Percentiles rank a stretch among this genome's conserved stretches.
Conservation (phyloP, 2,329 filamentous ascomycete species). For the Penicillium sp. region DNA sequence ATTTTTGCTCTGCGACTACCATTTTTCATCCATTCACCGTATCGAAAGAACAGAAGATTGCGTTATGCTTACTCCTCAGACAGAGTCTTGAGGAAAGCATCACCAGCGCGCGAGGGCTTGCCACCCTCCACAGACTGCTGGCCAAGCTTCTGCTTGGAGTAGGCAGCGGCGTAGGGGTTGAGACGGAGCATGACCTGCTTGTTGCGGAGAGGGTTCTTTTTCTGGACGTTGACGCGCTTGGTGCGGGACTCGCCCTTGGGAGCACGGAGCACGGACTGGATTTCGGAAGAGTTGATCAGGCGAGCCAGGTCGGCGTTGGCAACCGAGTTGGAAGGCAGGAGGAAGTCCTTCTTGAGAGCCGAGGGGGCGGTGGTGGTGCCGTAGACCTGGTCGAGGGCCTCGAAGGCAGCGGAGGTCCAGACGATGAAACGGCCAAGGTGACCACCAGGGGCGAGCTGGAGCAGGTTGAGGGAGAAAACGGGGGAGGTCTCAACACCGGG, state of each 20-base stretch:
- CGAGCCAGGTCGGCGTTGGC: constrained; percentile 92
- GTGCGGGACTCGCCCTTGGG: constrained; percentile 86
- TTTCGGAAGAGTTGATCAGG: constrained; percentile 98
- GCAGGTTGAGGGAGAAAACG: constrained; percentile 92
- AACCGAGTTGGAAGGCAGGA: constrained; percentile 88
- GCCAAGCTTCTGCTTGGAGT: constrained; percentile 80
- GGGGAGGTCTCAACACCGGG: constrained; percentile 95
- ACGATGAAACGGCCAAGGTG: constrained; percentile 98
- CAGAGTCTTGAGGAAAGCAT: constrained; percentile 54
- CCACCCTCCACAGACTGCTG: constrained; percentile 61
- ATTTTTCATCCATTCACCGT: constrained; percentile 25
- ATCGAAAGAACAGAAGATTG: constrained; percentile 18
- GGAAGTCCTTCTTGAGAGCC: constrained; percentile 97
- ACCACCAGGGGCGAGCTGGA: constrained; percentile 97
- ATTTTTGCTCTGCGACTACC: constrained; percentile 30
- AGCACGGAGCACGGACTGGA: constrained; percentile 90
- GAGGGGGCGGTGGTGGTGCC: constrained; percentile 86
- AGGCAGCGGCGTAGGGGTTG: constrained; percentile 94
- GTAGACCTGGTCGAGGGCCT: constrained; percentile 95
- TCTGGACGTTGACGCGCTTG: constrained; percentile 89
- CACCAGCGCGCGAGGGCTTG: constrained; percentile 58
- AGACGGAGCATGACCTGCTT: constrained; percentile 97
- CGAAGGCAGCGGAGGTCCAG: constrained; percentile 97
- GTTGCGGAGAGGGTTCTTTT: constrained; percentile 99
- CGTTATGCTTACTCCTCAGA: constrained; percentile 49